These are phyloP conservation scores for Collariella sp. DNA, from an alignment of 495 filamentous ascomycete genomes.

Conservation along the genomic window DNA sequence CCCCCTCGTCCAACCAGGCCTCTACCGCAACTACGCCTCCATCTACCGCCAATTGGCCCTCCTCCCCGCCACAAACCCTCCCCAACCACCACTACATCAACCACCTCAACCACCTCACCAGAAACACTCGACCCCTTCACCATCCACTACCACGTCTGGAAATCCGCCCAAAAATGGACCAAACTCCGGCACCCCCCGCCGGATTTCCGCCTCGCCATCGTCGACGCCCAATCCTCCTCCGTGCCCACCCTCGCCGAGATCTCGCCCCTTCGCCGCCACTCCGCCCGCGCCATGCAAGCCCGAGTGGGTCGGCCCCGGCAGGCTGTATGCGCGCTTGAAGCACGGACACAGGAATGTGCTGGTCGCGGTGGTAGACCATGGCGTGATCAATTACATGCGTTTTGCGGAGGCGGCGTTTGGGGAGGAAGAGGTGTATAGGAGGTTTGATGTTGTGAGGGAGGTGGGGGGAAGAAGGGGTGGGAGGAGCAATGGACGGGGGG, in stretches of 20 bases:
- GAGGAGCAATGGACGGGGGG: conserved; percentile 32
- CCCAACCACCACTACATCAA: conserved; percentile 16
- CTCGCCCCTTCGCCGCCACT: conserved; percentile 56
- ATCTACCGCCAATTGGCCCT: conserved; percentile 70
- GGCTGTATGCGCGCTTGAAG: conserved; percentile 59
- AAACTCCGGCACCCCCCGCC: conserved; percentile 68
- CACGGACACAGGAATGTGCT: conserved; percentile 79
- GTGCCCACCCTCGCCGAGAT: conserved; percentile 69
- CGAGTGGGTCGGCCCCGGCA: conserved; percentile 39
- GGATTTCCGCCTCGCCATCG: conserved; percentile 74
- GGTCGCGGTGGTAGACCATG: conserved; percentile 80
- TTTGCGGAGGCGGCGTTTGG: conserved; percentile 73
- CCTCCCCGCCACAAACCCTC: conserved; percentile 60
- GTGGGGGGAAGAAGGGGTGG: conserved; percentile 33
- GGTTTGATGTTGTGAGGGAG: conserved; percentile 34
- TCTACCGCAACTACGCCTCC: conserved; percentile 70
- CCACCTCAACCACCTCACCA: neutral
- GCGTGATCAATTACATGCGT: conserved; percentile 78
- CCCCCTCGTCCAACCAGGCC: conserved; percentile 62
- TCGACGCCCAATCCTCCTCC: conserved; percentile 60
- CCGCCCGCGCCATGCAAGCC: conserved; percentile 54
- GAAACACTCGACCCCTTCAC: conserved; percentile 48
- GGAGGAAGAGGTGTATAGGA: conserved; percentile 59
- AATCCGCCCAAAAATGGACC: conserved; percentile 53
- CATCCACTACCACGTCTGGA: conserved; percentile 71